Conservation (phyloP, 1,139 yeast genomes). For the Debaryomyces fabryi region DNA sequence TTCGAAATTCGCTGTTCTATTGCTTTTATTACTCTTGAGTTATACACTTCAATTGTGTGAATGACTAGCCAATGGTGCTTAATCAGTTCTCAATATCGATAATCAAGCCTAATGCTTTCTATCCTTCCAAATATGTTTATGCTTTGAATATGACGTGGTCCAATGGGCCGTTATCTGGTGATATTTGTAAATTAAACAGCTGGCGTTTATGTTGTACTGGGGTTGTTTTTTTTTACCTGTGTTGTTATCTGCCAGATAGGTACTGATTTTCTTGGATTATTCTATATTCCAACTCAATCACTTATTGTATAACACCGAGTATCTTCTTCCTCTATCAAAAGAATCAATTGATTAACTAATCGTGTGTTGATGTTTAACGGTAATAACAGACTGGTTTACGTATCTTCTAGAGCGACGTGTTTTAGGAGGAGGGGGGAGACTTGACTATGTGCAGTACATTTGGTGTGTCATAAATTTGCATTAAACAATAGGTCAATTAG, state of each 20-base stretch:
- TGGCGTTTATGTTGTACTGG: not conserved
- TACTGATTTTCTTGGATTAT: not conserved
- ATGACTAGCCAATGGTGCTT: not conserved
- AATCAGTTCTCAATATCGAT: not conserved
- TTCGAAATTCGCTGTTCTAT: not conserved
- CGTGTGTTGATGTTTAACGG: not conserved
- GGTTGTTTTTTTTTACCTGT: not conserved
- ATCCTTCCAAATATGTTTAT: not conserved
- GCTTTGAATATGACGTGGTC: not conserved
- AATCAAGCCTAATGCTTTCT: not conserved
- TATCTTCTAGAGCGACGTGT: constrained; percentile 4
- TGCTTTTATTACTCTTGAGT: not conserved
- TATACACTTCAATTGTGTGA: constrained; percentile 3
- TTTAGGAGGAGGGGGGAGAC: not conserved
- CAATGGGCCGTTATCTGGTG: not conserved
- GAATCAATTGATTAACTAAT: not conserved
- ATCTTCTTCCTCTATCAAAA: not conserved
- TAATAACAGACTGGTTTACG: not conserved
- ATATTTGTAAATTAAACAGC: not conserved
- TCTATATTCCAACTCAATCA: not conserved
- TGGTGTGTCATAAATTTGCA: not conserved
- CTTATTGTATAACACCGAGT: not conserved
- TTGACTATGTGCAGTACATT: not conserved
- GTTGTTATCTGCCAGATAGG: not conserved
- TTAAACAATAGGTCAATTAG: not conserved